These are phyloP conservation scores for Globisporangium middletonii DNA, from an alignment of 352 stramenopile genomes.

Conservation along the genomic window DNA sequence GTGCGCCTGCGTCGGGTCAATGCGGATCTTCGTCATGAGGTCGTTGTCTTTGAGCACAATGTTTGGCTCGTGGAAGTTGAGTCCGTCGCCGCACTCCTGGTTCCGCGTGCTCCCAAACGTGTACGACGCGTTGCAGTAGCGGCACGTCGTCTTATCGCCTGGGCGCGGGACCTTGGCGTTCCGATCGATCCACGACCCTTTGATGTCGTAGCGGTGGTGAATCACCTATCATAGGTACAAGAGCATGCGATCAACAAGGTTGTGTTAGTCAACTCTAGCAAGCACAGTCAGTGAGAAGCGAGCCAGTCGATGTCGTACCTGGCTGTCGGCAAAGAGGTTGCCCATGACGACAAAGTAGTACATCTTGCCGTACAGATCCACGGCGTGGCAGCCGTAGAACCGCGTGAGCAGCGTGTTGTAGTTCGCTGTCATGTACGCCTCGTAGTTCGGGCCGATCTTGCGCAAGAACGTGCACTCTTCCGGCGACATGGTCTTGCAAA, in stretches of 20 bases:
- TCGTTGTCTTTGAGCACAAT: constrained; percentile 89
- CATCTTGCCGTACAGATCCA: constrained; percentile 87
- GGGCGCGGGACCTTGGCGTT: constrained; percentile 79
- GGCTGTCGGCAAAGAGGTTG: constrained; percentile 85
- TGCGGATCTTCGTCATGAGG: constrained; percentile 87
- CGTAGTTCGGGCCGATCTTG: constrained; percentile 84
- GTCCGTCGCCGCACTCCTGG: constrained; percentile 73
- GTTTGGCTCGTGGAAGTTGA: constrained; percentile 87
- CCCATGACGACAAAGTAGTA: constrained; percentile 93
- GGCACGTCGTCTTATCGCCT: constrained; percentile 74
- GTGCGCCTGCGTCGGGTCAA: constrained; percentile 65
- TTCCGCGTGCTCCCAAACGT: constrained; percentile 84
- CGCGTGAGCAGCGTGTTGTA: constrained; percentile 80
- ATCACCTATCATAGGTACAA: constrained; percentile 23
- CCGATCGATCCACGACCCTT: constrained; percentile 86
- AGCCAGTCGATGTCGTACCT: constrained; percentile 20
- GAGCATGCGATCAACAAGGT: neutral
- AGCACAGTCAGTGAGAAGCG: neutral
- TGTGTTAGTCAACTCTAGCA: neutral
- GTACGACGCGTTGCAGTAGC: constrained; percentile 85
- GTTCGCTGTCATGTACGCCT: constrained; percentile 81
- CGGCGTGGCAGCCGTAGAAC: constrained; percentile 87
- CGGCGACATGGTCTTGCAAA: constrained; percentile 89
- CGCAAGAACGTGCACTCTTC: constrained; percentile 85
- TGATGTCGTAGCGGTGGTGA: constrained; percentile 90